Evolutionary conservation across 768 basidiomycete species (phyloP).

Genomic region (Amylocystis lapponica): DNA sequence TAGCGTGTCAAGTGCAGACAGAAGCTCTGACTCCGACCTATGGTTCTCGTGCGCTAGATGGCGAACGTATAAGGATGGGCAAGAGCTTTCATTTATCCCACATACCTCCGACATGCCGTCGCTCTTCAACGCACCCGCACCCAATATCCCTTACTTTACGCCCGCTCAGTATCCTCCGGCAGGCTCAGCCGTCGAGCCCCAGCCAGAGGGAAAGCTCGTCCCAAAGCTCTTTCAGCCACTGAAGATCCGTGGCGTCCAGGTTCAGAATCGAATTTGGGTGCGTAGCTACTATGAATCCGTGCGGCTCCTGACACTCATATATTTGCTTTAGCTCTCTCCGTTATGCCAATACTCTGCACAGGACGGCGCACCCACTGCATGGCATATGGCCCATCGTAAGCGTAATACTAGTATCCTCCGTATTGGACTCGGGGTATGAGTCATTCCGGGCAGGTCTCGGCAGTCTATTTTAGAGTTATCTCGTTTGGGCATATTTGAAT

Average conservation of each 20-base stretch:
- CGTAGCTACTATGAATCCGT: neutral
- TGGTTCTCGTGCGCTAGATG: too few species aligned
- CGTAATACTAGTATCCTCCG: too few species aligned
- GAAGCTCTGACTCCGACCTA: too few species aligned
- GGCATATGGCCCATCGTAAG: slow-evolving; percentile 49
- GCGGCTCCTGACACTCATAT: neutral
- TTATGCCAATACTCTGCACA: slow-evolving; percentile 57
- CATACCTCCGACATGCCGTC: too few species aligned
- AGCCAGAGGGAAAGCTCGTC: slow-evolving; percentile 31
- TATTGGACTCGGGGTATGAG: neutral
- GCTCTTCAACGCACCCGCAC: slow-evolving; percentile 13
- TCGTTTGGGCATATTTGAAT: neutral
- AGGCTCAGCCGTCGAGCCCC: slow-evolving; percentile 37
- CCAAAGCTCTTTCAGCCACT: slow-evolving; percentile 50
- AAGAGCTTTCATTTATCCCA: too few species aligned
- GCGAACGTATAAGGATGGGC: too few species aligned
- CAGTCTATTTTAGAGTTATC: neutral
- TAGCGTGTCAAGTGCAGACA: too few species aligned
- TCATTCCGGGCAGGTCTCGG: neutral
- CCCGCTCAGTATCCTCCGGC: slow-evolving; percentile 40
- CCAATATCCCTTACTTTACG: slow-evolving; percentile 39
- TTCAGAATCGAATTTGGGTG: slow-evolving; percentile 27
- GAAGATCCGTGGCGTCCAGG: slow-evolving; percentile 31
- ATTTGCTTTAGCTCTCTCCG: slow-evolving; percentile 39
- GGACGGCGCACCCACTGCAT: slow-evolving; percentile 45